phyloP scores from a whole-genome alignment of 2,329 filamentous ascomycete species.

The Dothistroma pini region DNA sequence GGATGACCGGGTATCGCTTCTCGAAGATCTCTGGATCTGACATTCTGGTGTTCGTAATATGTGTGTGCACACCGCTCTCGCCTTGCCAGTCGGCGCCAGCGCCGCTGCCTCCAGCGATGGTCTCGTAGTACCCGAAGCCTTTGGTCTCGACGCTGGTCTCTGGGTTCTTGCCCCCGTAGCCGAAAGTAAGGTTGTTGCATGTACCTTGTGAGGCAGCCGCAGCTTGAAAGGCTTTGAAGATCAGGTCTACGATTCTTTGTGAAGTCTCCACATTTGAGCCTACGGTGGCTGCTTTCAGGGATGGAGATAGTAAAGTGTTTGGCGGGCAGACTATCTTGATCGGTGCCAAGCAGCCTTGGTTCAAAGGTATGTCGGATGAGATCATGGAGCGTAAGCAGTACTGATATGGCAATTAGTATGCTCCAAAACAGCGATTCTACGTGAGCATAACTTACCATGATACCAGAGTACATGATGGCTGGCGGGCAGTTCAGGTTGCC shows the following conservation, averaged over 20 bases:
- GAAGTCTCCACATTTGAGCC: constrained; percentile 76
- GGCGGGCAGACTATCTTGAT: constrained; percentile 71
- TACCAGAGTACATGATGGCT: constrained; percentile 77
- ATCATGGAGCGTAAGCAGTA: constrained; percentile 80
- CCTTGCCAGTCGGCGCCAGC: constrained; percentile 71
- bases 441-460: constrained; percentile 60
- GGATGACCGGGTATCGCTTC: constrained; percentile 68
- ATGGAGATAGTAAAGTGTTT: constrained; percentile 69
- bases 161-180: constrained; percentile 66
- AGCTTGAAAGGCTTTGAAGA: constrained; percentile 74
- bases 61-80: constrained; percentile 71
- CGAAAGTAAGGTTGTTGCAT: constrained; percentile 82
- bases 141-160: constrained; percentile 54
- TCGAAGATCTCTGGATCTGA: constrained; percentile 79
- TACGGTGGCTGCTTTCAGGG: constrained; percentile 73
- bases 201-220: constrained; percentile 77
- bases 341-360: constrained; percentile 77
- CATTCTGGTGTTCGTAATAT: constrained; percentile 85
- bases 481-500: constrained; percentile 76
- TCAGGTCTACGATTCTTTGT: constrained; percentile 78
- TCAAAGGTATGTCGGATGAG: constrained; percentile 75
- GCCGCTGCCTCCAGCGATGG: constrained; percentile 72
- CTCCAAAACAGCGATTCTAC: too few relatives aligned
- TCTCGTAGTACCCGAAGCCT: constrained; percentile 85
- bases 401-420: too few relatives aligned